Conservation (phyloP, 2,329 filamentous ascomycete species). For the Calonectria honghensis region DNA sequence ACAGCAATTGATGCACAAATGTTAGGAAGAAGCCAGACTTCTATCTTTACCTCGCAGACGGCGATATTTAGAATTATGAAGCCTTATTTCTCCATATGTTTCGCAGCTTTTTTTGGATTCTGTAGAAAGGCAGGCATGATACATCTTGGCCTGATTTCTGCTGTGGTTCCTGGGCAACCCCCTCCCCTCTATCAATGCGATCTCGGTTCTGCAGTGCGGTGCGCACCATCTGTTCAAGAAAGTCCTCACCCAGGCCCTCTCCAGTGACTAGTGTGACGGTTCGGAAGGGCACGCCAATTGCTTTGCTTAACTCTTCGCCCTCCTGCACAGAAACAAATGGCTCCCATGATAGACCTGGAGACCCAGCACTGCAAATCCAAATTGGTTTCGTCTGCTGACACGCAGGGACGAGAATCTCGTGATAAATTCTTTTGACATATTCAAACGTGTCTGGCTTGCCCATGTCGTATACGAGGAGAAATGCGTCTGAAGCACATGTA, state of each 20-base stretch:
- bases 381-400: too few species aligned
- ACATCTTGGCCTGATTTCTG: neutral
- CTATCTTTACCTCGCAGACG: too few species aligned
- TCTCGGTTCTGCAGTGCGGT: neutral
- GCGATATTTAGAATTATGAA: neutral
- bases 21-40: too few species aligned
- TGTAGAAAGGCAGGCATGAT: neutral
- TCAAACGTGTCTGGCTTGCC: too few species aligned
- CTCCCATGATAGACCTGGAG: too few species aligned
- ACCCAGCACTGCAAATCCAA: too few species aligned
- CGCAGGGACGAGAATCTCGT: too few species aligned
- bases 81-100: neutral
- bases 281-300: neutral
- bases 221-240: neutral
- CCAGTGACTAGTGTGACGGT: neutral
- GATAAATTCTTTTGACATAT: too few species aligned
- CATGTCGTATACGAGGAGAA: too few species aligned
- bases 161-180: neutral
- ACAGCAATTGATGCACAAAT: neutral
- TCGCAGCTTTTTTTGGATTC: neutral
- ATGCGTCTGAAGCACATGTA: too few species aligned
- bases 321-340: too few species aligned
- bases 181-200: neutral
- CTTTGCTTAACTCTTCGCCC: neutral
- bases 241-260: neutral